A percentile compares a stretch with the other conserved stretches of the same genome.
These are phyloP conservation scores for Evansstolkia leycettana DNA, from an alignment of 495 filamentous ascomycete species.

Conservation along the genomic window DNA sequence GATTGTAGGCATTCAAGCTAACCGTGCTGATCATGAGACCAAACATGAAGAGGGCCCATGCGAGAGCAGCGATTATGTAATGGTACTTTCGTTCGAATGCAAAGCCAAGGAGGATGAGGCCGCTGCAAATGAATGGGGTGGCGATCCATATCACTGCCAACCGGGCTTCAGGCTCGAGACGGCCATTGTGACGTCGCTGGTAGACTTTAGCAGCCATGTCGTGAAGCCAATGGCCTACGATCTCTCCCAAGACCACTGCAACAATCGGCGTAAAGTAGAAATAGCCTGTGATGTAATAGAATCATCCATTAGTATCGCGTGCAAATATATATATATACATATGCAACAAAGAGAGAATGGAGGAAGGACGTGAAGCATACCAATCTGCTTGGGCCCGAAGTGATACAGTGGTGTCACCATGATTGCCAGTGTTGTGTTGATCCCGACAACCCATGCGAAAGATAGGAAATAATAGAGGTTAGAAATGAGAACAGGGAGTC, in stretches of 20 bases:
- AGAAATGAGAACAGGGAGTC: slow-evolving; percentile 36
- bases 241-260: slow-evolving; percentile 39
- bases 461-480: slow-evolving; percentile 44
- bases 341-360: background rate
- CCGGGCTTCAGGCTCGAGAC: slow-evolving; percentile 47
- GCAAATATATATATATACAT: no score
- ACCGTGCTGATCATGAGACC: slow-evolving; percentile 56
- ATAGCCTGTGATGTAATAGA: slow-evolving; percentile 19
- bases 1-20: slow-evolving; percentile 44
- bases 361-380: slow-evolving; percentile 11
- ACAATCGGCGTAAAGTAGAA: slow-evolving; percentile 52
- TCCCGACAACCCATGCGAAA: slow-evolving; percentile 49
- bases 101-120: slow-evolving; percentile 43
- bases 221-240: slow-evolving; percentile 47
- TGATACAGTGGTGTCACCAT: slow-evolving; percentile 41
- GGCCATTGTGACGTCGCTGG: slow-evolving; percentile 35
- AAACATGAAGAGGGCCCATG: slow-evolving; percentile 43
- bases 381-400: slow-evolving; percentile 40
- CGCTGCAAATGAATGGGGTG: slow-evolving; percentile 36
- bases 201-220: slow-evolving; percentile 37
- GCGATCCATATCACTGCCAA: slow-evolving; percentile 38
- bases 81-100: slow-evolving; percentile 39
- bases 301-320: no score
- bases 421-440: slow-evolving; percentile 49
- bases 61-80: slow-evolving; percentile 42